Conservation (phyloP, 1,139 yeast genomes). For the Eremothecium coryli region DNA sequence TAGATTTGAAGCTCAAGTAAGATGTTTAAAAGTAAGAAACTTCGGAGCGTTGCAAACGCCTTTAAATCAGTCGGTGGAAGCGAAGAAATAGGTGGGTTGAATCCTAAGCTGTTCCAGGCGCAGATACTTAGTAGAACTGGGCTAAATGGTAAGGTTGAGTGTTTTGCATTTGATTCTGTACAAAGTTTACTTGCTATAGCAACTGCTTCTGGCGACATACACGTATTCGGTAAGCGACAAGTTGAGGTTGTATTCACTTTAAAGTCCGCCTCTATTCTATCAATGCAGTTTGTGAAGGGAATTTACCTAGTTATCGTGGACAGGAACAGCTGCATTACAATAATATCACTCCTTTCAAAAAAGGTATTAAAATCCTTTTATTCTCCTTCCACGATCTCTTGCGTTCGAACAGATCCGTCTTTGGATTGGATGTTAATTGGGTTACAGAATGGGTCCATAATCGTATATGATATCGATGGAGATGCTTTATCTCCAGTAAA, state of each 20-base stretch:
- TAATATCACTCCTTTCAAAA: constrained; percentile 61
- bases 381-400: constrained; percentile 58
- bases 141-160: constrained; percentile 46
- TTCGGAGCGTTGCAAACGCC: constrained; percentile 46
- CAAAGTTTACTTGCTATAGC: constrained; percentile 80
- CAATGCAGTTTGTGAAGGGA: constrained; percentile 64
- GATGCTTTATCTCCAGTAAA: constrained; percentile 56
- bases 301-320: constrained; percentile 68
- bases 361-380: constrained; percentile 43
- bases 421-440: constrained; percentile 84
- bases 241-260: constrained; percentile 64
- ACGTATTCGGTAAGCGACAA: constrained; percentile 75
- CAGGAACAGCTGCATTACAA: constrained; percentile 44
- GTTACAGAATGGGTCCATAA: constrained; percentile 60
- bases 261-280: constrained; percentile 41
- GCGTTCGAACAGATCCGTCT: constrained; percentile 72
- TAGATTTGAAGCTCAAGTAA: too few species aligned
- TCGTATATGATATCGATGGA: constrained; percentile 79
- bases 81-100: constrained; percentile 35
- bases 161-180: constrained; percentile 76
- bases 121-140: constrained; percentile 44
- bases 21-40: constrained; percentile 45
- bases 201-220: constrained; percentile 58
- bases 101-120: constrained; percentile 34
- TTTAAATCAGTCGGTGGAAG: constrained; percentile 34